phyloP scores from a whole-genome alignment of 2,329 filamentous ascomycete species.

The Aspergillus terreus region DNA sequence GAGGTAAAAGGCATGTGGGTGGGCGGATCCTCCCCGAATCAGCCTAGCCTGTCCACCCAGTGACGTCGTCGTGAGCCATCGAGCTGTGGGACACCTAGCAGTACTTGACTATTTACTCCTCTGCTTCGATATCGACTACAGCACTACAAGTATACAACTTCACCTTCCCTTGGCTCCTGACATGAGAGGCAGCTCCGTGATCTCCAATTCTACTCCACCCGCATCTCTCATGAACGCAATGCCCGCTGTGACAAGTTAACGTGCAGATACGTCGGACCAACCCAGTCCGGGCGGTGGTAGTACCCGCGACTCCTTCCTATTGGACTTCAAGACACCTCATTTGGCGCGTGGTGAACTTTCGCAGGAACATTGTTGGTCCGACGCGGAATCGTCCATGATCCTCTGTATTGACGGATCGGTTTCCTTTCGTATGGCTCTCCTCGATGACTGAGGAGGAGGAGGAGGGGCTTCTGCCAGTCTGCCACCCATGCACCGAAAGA shows the following conservation, averaged over 20 bases:
- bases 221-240: too few relatives aligned
- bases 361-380: background rate
- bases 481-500: too few relatives aligned
- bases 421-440: too few relatives aligned
- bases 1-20: slow-evolving; percentile 11
- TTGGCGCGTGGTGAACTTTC: background rate
- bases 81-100: background rate
- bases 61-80: slow-evolving; percentile 30
- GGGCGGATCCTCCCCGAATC: slow-evolving; percentile 17
- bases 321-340: background rate
- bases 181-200: background rate
- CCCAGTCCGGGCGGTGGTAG: slow-evolving; percentile 14
- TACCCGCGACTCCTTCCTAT: slow-evolving; percentile 11
- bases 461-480: too few relatives aligned
- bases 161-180: background rate
- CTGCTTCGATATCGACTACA: background rate
- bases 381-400: too few relatives aligned
- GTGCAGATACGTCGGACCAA: slow-evolving; percentile 12
- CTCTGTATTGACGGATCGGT: too few relatives aligned
- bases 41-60: slow-evolving; percentile 16
- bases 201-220: too few relatives aligned
- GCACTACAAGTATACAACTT: background rate
- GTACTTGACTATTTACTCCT: too few relatives aligned
- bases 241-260: too few relatives aligned
- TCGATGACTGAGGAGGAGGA: too few relatives aligned